phyloP scores from a whole-genome alignment of 1,284 basidiomycete species.

The Marasmius sp. region DNA sequence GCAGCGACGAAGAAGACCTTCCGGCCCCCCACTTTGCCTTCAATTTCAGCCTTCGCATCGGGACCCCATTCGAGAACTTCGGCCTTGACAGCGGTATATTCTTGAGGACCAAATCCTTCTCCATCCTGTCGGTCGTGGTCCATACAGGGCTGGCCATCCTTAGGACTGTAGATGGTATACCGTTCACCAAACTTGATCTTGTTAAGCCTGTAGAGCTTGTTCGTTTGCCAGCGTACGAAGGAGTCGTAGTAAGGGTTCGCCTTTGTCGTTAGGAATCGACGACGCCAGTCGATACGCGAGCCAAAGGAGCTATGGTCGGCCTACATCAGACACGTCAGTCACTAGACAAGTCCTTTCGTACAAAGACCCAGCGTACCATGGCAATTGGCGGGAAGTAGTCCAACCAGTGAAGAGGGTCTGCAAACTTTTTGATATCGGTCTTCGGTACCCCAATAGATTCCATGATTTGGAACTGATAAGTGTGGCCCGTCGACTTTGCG shows the following conservation, averaged over 20 bases:
- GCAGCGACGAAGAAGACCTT: constrained; percentile 94
- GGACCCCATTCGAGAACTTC: constrained; percentile 83
- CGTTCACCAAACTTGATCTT: constrained; percentile 99
- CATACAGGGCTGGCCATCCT: constrained; percentile 99
- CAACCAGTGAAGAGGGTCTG: constrained; percentile 92
- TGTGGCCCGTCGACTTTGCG: constrained; percentile 91
- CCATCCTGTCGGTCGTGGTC: constrained; percentile 98
- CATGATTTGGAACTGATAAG: constrained; percentile 99
- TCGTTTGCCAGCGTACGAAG: constrained; percentile 98
- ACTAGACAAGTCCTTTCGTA: background rate
- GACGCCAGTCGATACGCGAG: constrained; percentile 96
- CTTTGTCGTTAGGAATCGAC: constrained; percentile 93
- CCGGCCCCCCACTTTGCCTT: constrained; percentile 70
- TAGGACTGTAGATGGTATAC: constrained; percentile 99
- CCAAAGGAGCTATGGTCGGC: constrained; percentile 86
- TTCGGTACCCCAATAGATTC: constrained; percentile 89
- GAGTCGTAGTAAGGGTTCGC: constrained; percentile 97
- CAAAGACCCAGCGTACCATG: constrained; percentile 48
- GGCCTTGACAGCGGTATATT: constrained; percentile 97
- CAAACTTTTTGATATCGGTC: constrained; percentile 92
- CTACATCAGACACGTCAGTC: constrained; percentile 20
- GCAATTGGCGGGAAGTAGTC: constrained; percentile 97
- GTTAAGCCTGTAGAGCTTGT: constrained; percentile 82
- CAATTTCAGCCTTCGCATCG: constrained; percentile 61
- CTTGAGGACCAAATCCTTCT: constrained; percentile 94